Conservation (phyloP, 2,329 filamentous ascomycete species). For the Teratosphaeria pseudoeucalypti region DNA sequence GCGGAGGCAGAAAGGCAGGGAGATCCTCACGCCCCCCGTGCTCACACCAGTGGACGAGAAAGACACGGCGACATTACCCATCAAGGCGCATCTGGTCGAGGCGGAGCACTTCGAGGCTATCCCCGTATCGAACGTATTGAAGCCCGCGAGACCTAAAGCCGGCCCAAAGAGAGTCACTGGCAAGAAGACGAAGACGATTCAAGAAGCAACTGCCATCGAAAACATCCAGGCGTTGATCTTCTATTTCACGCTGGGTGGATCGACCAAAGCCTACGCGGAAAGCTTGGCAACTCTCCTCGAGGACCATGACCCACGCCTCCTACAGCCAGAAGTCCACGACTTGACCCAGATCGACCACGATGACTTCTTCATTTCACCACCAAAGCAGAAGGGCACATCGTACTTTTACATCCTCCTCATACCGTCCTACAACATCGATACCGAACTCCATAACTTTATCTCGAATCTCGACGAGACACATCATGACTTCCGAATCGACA, state of each 20-base stretch:
- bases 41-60: neutral
- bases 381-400: constrained; percentile 46
- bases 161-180: constrained; percentile 23
- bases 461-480: constrained; percentile 85
- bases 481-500: constrained; percentile 93
- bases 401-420: constrained; percentile 77
- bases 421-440: constrained; percentile 92
- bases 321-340: constrained; percentile 59
- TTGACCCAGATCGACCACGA: constrained; percentile 83
- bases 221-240: constrained; percentile 65
- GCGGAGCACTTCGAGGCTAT: constrained; percentile 5
- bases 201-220: constrained; percentile 2
- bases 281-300: constrained; percentile 49
- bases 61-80: neutral
- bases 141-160: constrained; percentile 5
- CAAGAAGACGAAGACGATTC: constrained; percentile 12
- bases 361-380: constrained; percentile 68
- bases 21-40: constrained; percentile 8
- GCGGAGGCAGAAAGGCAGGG: constrained; percentile 9
- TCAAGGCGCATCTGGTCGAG: neutral
- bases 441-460: constrained; percentile 76
- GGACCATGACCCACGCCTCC: constrained; percentile 26
- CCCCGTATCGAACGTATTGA: neutral
- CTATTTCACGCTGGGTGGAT: constrained; percentile 79
- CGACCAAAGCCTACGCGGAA: constrained; percentile 64